Base-by-base conservation (phyloP, 805 yeast genomes). In the Nakazawaea wickerhamii region DNA sequence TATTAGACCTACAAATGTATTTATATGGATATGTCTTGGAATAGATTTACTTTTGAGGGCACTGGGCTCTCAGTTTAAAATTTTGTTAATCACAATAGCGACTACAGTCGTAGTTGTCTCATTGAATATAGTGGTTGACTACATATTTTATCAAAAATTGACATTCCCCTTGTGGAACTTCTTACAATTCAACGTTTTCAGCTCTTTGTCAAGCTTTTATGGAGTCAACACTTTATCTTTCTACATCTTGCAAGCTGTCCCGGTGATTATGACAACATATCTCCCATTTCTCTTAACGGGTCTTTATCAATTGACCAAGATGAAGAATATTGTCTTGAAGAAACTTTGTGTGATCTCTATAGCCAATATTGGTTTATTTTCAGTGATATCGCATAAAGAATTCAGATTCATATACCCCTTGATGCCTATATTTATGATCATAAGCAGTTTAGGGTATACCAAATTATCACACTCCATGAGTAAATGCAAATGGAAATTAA, bases 221-320 rank as follows among this genome's bases (percentile, higher is more conserved):
- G 99, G 99, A 0, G 65, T 70, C 0, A 79, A 93, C 15, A 84
- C 95, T 15, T 73, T 88, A 79, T 85, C 84, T 56, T 93, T 90
- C 64, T 93, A 93, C 60, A 28, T 91, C 2, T 58, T 74, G 5
- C 96, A 93, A 61, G 95, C 86, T 6, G 45, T 93, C 1, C 99
- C 99, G 0, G 64, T 91, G 8, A 60, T 90, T 38, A 58, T 84
- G 40, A 72, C 86, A 55, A 75, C 80, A 2, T 79, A 73, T 49
- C 47, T 84, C 2, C 95, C 96, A 0, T 66, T 81, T 25, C 15
- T 41, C 8, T 70, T 79, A 45, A 57, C 55, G 48, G 85, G 82
- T 1, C 32, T 55, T 42, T 41, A 14, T n/a, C 33, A 20, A 19
- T 40, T 54, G 17, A 36, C 48, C 22, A 13, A 25, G 21, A 11